Conservation (phyloP, 1,284 basidiomycete species). For the Psilocybe mexicana region DNA sequence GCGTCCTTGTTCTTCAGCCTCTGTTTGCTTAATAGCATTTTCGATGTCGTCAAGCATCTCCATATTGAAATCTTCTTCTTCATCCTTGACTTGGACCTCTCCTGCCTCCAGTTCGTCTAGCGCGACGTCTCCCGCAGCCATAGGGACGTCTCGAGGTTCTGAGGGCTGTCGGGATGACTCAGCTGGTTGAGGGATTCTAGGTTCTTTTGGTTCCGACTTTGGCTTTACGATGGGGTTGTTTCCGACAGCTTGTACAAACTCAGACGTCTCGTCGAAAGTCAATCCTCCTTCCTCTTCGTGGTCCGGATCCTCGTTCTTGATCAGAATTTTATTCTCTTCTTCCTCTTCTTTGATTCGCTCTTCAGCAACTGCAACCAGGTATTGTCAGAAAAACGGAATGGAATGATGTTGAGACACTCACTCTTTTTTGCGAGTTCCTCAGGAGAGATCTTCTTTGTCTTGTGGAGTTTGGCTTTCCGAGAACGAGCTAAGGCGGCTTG, state of each 20-base stretch:
- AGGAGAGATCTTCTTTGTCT: conserved; percentile 76
- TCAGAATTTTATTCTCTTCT: conserved; percentile 39
- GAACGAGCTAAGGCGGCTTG: conserved; percentile 90
- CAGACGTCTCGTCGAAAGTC: conserved; percentile 95
- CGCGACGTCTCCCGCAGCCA: conserved; percentile 60
- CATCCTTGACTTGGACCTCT: conserved; percentile 75
- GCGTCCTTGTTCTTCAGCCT: conserved; percentile 51
- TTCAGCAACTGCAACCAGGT: conserved; percentile 56
- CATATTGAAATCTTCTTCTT: conserved; percentile 66
- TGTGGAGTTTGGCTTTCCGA: conserved; percentile 80
- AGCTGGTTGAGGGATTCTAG: conserved; percentile 27
- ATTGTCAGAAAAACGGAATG: conserved; percentile 13
- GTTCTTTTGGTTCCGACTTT: conserved; percentile 55
- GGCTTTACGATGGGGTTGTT: conserved; percentile 61
- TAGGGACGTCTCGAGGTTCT: conserved; percentile 53
- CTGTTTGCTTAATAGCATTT: conserved; percentile 58
- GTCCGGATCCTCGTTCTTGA: conserved; percentile 64
- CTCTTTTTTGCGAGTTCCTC: conserved; percentile 85
- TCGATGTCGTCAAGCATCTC: conserved; percentile 77
- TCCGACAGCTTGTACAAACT: conserved; percentile 92
- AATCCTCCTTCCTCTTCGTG: conserved; percentile 61
- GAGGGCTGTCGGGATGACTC: conserved; percentile 41
- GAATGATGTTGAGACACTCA: conserved; percentile 39
- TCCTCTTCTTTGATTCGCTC: conserved; percentile 58
- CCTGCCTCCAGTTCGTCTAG: conserved; percentile 80